Evolutionary conservation across 176 grass and related monocot genomes (phyloP), one percentile per base, ranked within the genome.

Genomic region (Pontederia crassipes): DNA sequence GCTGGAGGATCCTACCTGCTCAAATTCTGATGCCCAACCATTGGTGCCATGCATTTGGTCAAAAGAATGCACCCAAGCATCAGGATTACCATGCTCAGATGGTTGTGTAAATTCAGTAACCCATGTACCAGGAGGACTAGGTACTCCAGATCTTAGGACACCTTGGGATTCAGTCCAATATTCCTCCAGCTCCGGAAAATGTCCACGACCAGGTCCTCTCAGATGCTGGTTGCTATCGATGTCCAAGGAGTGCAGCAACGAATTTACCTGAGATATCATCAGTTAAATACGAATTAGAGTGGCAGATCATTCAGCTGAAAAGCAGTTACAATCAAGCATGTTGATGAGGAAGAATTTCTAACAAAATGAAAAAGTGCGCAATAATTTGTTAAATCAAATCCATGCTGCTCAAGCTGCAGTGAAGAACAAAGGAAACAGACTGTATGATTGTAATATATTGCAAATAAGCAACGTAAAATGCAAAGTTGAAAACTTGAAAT

Each of bases 1-100:
- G 2, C 32, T 40, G 32, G 6, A 40, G 4, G 32, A 40, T 7
- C 32, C 32, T 66, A 83, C 93, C 84, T 98, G 93, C 64, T 89
- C 79, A 86, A 89, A 98, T 59, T 92, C 93, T 75, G 93, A 89
- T 46, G 82, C 93, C 93, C 93, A 98, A 69, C 93, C 93, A 83
- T 83, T 98, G 73, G 79, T 57, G 62, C 93, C 93, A 83, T 86
- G 86, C 54, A 80, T 84, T 77, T 89, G 93, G 46, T 98, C 84
- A 68, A 98, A 98, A 62, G 87, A 92, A 28, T 79, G 68, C 28
- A 82, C 93, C 93, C 93, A 98, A 52, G 80, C 71, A 55, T 91
- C 93, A 56, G 93, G 82, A 60, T 86, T 83, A 57, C 80, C 83
- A 79, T 72, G 88, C 79, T 88, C 85, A 62, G 76, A 60, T 61